phyloP scores from a whole-genome alignment of 495 filamentous ascomycete genomes.

The Clavariopsis aquatica region DNA sequence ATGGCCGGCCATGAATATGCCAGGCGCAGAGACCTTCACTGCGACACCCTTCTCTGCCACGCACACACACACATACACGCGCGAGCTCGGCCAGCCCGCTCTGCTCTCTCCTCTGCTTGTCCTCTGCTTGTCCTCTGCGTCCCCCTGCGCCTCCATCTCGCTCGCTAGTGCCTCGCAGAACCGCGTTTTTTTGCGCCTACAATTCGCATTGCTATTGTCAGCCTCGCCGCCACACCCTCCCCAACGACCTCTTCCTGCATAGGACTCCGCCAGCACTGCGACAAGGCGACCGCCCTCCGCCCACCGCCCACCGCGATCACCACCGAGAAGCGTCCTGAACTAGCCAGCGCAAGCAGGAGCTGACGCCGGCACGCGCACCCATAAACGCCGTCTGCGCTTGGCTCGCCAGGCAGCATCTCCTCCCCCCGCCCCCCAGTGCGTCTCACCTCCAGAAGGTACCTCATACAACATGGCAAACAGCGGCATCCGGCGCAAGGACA shows the following conservation, averaged over 20 bases:
- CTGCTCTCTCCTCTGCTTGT: too few relatives aligned
- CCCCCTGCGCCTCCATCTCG: background rate
- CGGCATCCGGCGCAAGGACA: conserved; percentile 75
- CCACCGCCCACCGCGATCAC: background rate
- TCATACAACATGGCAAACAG: conserved; percentile 32
- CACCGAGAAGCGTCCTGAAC: background rate
- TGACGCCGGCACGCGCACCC: conserved; percentile 5
- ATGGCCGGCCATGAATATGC: conserved; percentile 18
- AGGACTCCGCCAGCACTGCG: conserved; percentile 13
- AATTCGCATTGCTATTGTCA: background rate
- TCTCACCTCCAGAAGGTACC: background rate
- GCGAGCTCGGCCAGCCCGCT: too few relatives aligned
- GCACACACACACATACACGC: too few relatives aligned
- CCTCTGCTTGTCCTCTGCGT: background rate
- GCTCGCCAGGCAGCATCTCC: conserved; percentile 8
- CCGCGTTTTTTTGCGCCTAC: background rate
- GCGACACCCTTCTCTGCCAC: too few relatives aligned
- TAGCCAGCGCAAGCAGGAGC: conserved; percentile 9
- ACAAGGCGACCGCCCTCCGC: too few relatives aligned
- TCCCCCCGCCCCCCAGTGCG: background rate
- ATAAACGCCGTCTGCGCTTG: conserved; percentile 6
- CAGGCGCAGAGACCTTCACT: too few relatives aligned
- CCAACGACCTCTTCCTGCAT: background rate
- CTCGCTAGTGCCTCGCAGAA: background rate
- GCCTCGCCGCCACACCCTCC: background rate